Evolutionary conservation across 331 rosid species (phyloP).

Genomic region (Prunus yedoensis): DNA sequence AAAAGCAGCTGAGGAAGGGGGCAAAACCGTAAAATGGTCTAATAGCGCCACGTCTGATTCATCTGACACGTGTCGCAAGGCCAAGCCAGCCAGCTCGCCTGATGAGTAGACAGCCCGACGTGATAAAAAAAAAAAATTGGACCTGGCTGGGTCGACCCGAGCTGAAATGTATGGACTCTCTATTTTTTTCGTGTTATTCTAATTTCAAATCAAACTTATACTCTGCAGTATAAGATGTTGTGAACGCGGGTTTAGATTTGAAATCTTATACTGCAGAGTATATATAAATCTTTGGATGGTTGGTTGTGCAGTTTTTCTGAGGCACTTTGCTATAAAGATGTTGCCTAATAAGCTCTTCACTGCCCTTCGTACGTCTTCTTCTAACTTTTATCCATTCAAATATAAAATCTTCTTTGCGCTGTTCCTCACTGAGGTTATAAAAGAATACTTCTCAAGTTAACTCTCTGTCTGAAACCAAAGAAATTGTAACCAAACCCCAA

Average conservation of each 20-base stretch:
- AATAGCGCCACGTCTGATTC: background rate
- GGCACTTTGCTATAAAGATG: too few species aligned
- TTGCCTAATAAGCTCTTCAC: slow-evolving; percentile 14
- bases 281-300: background rate
- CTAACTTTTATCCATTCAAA: too few species aligned
- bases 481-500: too few species aligned
- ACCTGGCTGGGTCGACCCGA: background rate
- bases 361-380: too few species aligned
- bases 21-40: too few species aligned
- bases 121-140: too few species aligned
- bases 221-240: background rate
- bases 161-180: background rate
- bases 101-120: background rate
- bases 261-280: too few species aligned
- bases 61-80: background rate
- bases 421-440: too few species aligned
- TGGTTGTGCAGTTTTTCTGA: background rate
- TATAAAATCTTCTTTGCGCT: too few species aligned
- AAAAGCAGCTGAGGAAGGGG: background rate
- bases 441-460: too few species aligned
- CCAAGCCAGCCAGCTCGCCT: background rate
- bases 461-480: too few species aligned
- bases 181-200: background rate
- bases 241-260: background rate
- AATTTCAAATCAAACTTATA: background rate